Evolutionary conservation across 805 yeast species (phyloP).

Genomic region (Cyberlindnera americana): DNA sequence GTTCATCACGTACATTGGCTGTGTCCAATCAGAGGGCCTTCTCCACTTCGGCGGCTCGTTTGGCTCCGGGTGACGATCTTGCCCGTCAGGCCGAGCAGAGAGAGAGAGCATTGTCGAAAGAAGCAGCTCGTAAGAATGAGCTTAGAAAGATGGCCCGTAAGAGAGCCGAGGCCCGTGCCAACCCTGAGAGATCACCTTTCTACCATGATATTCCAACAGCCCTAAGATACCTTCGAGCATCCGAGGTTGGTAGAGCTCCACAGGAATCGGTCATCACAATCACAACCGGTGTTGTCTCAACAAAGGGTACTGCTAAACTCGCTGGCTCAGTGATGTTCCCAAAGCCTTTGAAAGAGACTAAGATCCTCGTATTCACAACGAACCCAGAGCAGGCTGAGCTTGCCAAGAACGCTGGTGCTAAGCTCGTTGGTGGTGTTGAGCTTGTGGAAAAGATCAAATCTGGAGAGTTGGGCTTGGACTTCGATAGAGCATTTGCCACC

Average conservation of each 20-base stretch:
- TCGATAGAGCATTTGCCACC: constrained; percentile 80
- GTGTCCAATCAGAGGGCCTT: constrained; percentile 25
- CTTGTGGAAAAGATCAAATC: constrained; percentile 58
- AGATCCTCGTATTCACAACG: constrained; percentile 65
- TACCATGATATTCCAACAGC: constrained; percentile 74
- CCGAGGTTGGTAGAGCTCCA: constrained; percentile 82
- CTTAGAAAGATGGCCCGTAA: constrained; percentile 34
- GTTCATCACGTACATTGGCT: constrained; percentile 53
- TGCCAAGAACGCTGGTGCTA: constrained; percentile 57
- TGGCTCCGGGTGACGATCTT: constrained; percentile 28
- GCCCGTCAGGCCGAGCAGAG: constrained; percentile 29
- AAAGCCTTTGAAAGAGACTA: constrained; percentile 61
- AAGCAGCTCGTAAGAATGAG: constrained; percentile 31
- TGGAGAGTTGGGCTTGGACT: constrained; percentile 47
- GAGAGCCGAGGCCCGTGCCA: constrained; percentile 36
- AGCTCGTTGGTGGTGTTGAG: constrained; percentile 68
- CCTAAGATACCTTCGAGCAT: constrained; percentile 74
- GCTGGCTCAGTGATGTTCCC: constrained; percentile 72
- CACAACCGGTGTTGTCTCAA: constrained; percentile 62
- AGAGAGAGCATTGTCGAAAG: constrained; percentile 27
- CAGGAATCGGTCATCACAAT: constrained; percentile 68
- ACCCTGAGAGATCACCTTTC: constrained; percentile 51
- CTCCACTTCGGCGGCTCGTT: constrained; percentile 7
- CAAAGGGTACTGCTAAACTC: constrained; percentile 73
- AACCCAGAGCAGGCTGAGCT: constrained; percentile 48